Evolutionary conservation across 495 filamentous ascomycete genomes (phyloP).

Genomic region (Penicillium taxi): DNA sequence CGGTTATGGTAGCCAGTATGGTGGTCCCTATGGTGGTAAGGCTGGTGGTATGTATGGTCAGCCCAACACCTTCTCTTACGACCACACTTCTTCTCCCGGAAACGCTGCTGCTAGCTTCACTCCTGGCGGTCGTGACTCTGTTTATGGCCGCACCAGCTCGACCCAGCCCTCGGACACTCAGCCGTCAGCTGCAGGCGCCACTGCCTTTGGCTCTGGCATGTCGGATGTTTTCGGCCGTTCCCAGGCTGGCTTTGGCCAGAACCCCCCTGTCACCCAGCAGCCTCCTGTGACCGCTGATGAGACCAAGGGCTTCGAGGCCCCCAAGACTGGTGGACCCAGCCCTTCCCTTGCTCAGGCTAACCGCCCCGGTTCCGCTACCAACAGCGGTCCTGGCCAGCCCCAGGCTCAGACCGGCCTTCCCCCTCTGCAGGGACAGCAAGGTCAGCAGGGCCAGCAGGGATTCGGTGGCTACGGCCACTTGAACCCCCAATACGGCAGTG

Average conservation of each 20-base stretch:
- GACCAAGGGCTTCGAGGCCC: constrained; percentile 68
- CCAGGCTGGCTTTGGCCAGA: constrained; percentile 59
- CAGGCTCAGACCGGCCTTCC: constrained; percentile 55
- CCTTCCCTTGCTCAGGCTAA: constrained; percentile 71
- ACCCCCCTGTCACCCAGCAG: constrained; percentile 58
- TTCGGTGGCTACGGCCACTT: constrained; percentile 74
- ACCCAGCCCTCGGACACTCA: constrained; percentile 62
- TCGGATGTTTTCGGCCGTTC: constrained; percentile 73
- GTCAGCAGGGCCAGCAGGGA: constrained; percentile 53
- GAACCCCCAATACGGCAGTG: constrained; percentile 64
- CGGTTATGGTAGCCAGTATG: constrained; percentile 63
- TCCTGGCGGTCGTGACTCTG: constrained; percentile 61
- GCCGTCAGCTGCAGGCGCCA: constrained; percentile 49
- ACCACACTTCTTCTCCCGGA: constrained; percentile 69
- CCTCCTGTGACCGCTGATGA: constrained; percentile 56
- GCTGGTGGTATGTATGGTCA: constrained; percentile 74
- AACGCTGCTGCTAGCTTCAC: constrained; percentile 60
- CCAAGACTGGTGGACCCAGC: constrained; percentile 72
- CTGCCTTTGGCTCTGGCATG: constrained; percentile 59
- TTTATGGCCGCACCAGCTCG: constrained; percentile 71
- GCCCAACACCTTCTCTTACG: constrained; percentile 72
- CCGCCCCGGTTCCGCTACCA: constrained; percentile 79
- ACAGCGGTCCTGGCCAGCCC: constrained; percentile 57
- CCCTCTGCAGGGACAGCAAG: constrained; percentile 64
- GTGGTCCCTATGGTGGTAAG: constrained; percentile 66